Conservation (phyloP, 768 basidiomycete species). For the Tylopilus rubrobrunneus region DNA sequence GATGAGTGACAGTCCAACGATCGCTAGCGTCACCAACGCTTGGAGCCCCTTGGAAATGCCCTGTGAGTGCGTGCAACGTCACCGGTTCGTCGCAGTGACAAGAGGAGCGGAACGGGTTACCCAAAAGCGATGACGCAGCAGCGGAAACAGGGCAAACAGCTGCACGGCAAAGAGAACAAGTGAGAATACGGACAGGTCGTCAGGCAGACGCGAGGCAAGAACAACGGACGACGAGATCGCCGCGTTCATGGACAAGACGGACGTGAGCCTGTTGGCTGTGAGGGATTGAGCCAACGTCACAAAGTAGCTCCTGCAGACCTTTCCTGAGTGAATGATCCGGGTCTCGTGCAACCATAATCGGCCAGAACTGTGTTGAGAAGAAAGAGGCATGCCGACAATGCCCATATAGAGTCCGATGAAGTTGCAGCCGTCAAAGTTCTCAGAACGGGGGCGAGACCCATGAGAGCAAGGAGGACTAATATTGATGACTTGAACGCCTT, state of each 20-base stretch:
- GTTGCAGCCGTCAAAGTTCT: slow-evolving; percentile 92
- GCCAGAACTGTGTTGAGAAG: slow-evolving; percentile 77
- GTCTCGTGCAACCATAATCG: slow-evolving; percentile 63
- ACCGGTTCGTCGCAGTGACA: slow-evolving; percentile 8
- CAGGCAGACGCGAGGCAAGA: slow-evolving; percentile 81
- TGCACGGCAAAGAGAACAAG: slow-evolving; percentile 82
- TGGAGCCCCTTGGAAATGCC: slow-evolving; percentile 44
- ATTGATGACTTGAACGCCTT: slow-evolving; percentile 78
- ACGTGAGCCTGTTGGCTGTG: slow-evolving; percentile 57
- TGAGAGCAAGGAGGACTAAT: slow-evolving; percentile 82
- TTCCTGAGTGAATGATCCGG: slow-evolving; percentile 48
- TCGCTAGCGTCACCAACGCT: slow-evolving; percentile 47
- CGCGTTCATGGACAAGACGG: slow-evolving; percentile 85
- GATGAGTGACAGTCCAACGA: slow-evolving; percentile 48
- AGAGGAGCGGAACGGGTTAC: slow-evolving; percentile 34
- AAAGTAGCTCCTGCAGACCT: slow-evolving; percentile 41
- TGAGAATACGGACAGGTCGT: slow-evolving; percentile 84
- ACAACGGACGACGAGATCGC: slow-evolving; percentile 92
- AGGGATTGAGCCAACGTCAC: slow-evolving; percentile 16
- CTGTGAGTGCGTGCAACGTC: slow-evolving; percentile 34
- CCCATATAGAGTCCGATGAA: slow-evolving; percentile 97
- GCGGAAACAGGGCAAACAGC: slow-evolving; percentile 79
- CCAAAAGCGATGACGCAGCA: slow-evolving; percentile 71
- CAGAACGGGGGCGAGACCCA: slow-evolving; percentile 88
- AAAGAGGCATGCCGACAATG: slow-evolving; percentile 82